phyloP scores from a whole-genome alignment of 208 protist genomes.

The Spongospora subterranea region DNA sequence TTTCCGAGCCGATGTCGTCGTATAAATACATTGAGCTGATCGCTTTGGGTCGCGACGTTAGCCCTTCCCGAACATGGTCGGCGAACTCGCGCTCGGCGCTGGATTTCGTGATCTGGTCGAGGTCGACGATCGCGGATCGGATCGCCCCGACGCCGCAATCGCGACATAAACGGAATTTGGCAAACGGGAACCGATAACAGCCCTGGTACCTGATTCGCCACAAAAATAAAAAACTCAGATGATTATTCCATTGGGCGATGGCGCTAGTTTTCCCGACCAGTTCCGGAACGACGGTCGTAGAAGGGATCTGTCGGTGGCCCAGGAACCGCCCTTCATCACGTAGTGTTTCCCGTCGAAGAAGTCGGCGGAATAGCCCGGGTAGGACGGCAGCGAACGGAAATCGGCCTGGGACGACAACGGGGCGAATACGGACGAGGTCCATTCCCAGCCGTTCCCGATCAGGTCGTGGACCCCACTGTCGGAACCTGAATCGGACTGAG shows the following conservation, averaged over 20 bases:
- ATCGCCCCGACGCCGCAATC: not conserved
- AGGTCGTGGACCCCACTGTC: not conserved
- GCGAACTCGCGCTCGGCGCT: not conserved
- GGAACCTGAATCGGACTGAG: not conserved
- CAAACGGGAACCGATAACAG: slow-evolving; percentile 24
- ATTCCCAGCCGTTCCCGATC: slow-evolving; percentile 3
- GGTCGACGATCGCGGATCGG: not conserved
- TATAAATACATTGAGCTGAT: slow-evolving; percentile 47
- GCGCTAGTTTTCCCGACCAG: not conserved
- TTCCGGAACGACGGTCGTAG: slow-evolving; percentile 34
- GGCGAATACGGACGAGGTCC: not conserved
- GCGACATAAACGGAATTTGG: slow-evolving; percentile 1
- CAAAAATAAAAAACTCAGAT: too few relatives aligned
- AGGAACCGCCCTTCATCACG: slow-evolving; percentile 49
- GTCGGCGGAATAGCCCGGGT: not conserved
- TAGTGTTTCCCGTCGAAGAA: slow-evolving; percentile 53
- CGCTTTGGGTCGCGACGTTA: not conserved
- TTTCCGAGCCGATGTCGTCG: slow-evolving; percentile 13
- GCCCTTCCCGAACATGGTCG: not conserved
- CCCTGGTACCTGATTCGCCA: not conserved
- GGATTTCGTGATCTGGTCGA: not conserved
- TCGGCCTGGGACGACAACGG: not conserved
- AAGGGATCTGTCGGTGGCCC: not conserved
- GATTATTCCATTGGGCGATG: not conserved
- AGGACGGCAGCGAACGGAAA: not conserved